Percentiles rank a stretch among this genome's conserved stretches.
phyloP scores from a whole-genome alignment of 805 yeast species.

The Torulaspora gathmanii region DNA sequence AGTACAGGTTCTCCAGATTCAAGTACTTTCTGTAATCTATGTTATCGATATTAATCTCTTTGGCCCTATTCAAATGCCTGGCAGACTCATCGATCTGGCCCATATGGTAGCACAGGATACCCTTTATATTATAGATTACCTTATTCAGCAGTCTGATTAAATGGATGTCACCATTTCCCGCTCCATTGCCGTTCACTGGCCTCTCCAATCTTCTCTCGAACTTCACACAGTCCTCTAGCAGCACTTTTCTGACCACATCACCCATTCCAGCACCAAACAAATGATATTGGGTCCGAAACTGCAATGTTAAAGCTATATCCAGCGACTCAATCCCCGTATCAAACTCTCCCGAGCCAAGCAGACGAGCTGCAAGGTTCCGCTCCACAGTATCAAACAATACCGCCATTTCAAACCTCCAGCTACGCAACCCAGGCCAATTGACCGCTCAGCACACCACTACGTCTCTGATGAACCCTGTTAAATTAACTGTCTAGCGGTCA shows the following conservation, averaged over 20 bases:
- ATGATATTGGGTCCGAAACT: constrained; percentile 30
- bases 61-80: constrained; percentile 9
- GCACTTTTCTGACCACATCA: constrained; percentile 15
- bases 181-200: not conserved
- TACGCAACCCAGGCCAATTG: constrained; percentile 1
- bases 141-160: constrained; percentile 14
- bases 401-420: not conserved
- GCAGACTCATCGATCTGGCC: constrained; percentile 10
- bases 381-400: constrained; percentile 9
- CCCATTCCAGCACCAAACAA: constrained; percentile 18
- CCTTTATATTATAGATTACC: constrained; percentile 20
- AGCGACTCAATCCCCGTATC: constrained; percentile 19
- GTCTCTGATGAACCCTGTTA: not conserved
- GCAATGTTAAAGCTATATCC: constrained; percentile 26
- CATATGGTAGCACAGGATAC: constrained; percentile 16
- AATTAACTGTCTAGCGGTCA: not conserved
- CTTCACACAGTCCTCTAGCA: constrained; percentile 20
- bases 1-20: constrained; percentile 27
- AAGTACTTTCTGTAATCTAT: constrained; percentile 17
- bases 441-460: not conserved
- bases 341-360: constrained; percentile 28
- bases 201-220: constrained; percentile 8
- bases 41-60: constrained; percentile 3
- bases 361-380: constrained; percentile 22
- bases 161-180: not conserved